Percentiles rank a stretch among this genome's conserved stretches.
Conservation (phyloP, 2,329 filamentous ascomycete species). For the Scedosporium apiospermum region DNA sequence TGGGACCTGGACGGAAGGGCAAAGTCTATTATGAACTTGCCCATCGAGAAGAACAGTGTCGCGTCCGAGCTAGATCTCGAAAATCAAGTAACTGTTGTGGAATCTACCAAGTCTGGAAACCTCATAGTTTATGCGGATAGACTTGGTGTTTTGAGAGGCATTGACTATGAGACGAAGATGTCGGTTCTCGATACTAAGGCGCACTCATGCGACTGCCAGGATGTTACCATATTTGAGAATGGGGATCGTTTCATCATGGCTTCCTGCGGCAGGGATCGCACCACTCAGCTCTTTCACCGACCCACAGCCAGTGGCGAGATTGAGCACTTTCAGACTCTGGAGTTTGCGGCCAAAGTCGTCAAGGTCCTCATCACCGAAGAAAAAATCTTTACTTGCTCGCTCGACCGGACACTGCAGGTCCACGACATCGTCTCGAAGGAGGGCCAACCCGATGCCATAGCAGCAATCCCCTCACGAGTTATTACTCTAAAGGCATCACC, state of each 20-base stretch:
- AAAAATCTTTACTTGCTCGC: slow-evolving; percentile 73
- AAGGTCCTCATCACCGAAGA: slow-evolving; percentile 62
- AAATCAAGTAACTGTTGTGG: slow-evolving; percentile 53
- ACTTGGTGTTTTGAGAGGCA: slow-evolving; percentile 68
- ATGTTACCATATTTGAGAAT: slow-evolving; percentile 60
- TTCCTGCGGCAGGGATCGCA: slow-evolving; percentile 79
- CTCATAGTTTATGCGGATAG: slow-evolving; percentile 78
- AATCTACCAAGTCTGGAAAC: slow-evolving; percentile 50
- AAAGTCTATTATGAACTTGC: slow-evolving; percentile 53
- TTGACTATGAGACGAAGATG: slow-evolving; percentile 51
- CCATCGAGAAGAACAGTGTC: slow-evolving; percentile 53
- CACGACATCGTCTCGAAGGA: slow-evolving; percentile 68
- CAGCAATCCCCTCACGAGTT: slow-evolving; percentile 66
- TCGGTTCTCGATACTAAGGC: slow-evolving; percentile 69
- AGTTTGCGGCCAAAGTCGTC: slow-evolving; percentile 81
- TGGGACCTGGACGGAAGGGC: slow-evolving; percentile 70
- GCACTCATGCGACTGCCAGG: slow-evolving; percentile 76
- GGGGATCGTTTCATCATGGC: slow-evolving; percentile 59
- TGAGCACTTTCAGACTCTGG: slow-evolving; percentile 81
- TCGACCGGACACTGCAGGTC: slow-evolving; percentile 79
- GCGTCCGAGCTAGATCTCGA: slow-evolving; percentile 39
- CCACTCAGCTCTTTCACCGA: slow-evolving; percentile 77
- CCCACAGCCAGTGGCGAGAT: slow-evolving; percentile 44
- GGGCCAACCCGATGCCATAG: slow-evolving; percentile 52
- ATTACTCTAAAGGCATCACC: slow-evolving; percentile 82